phyloP scores from a whole-genome alignment of 225 moss, liverwort and hornwort genomes.

The Sphagnum tenellum region DNA sequence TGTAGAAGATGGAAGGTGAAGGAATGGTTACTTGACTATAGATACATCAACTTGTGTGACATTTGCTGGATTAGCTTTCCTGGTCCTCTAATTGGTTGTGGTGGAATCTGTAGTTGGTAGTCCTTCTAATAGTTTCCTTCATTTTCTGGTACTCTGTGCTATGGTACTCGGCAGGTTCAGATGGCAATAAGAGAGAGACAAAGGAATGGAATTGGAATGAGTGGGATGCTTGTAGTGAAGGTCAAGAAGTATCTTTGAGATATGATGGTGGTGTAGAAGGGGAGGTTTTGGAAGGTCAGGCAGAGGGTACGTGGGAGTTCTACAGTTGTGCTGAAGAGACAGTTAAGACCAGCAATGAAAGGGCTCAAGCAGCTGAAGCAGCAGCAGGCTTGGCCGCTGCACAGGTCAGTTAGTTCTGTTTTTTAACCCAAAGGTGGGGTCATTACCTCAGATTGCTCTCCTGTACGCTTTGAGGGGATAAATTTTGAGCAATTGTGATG shows the following conservation, averaged over 20 bases:
- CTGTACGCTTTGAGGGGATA: too few species aligned
- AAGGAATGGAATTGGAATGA: conserved; percentile 92
- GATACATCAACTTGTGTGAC: too few species aligned
- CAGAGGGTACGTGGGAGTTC: conserved; percentile 66
- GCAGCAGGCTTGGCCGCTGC: conserved; percentile 97
- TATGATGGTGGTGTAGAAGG: conserved; percentile 67
- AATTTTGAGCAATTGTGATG: too few species aligned
- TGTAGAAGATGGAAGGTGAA: too few species aligned
- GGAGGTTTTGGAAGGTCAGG: conserved; percentile 68
- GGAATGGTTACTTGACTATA: too few species aligned
- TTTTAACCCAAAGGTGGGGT: too few species aligned
- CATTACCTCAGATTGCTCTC: too few species aligned
- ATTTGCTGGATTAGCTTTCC: too few species aligned
- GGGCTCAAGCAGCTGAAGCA: conserved; percentile 90
- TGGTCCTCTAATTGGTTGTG: too few species aligned
- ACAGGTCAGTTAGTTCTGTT: conserved; percentile 25
- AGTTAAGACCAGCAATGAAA: conserved; percentile 80
- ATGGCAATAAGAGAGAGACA: conserved; percentile 68
- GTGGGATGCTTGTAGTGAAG: conserved; percentile 64
- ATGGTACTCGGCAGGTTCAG: conserved; percentile 36
- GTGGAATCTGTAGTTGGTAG: too few species aligned
- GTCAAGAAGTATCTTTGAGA: conserved; percentile 34
- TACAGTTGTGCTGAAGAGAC: conserved; percentile 89
- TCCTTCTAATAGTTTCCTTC: too few species aligned
- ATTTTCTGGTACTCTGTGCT: too few species aligned